phyloP scores from a whole-genome alignment of 2,329 filamentous ascomycete genomes.

The Neurospora sp. region DNA sequence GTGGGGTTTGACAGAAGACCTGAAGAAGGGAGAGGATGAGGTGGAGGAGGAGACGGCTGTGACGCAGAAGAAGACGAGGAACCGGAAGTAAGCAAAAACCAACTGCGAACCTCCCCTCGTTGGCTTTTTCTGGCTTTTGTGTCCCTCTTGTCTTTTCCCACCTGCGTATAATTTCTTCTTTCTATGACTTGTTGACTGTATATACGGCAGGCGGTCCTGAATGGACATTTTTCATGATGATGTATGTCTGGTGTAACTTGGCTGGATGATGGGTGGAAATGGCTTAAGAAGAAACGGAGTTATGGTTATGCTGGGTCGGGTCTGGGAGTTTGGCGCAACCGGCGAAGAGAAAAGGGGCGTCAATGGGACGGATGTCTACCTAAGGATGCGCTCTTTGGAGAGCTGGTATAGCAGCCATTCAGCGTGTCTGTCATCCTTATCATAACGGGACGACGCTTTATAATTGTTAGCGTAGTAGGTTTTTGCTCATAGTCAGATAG shows the following conservation, averaged over 20 bases:
- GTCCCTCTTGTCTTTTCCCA: background rate
- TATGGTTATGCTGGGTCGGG: background rate
- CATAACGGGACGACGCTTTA: background rate
- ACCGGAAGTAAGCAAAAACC: slow-evolving; percentile 32
- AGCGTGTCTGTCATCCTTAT: background rate
- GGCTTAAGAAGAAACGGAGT: background rate
- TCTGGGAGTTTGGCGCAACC: background rate
- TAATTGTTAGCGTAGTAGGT: background rate
- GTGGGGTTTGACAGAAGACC: slow-evolving; percentile 63
- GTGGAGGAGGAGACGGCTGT: slow-evolving; percentile 65
- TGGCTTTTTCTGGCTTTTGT: background rate
- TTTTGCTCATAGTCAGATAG: background rate
- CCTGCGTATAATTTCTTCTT: background rate
- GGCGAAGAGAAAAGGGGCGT: background rate
- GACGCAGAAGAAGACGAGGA: slow-evolving; percentile 51
- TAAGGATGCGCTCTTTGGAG: background rate
- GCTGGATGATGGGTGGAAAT: background rate
- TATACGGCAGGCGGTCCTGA: background rate
- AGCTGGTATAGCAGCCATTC: background rate
- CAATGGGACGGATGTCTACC: too few species aligned
- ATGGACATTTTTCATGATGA: background rate
- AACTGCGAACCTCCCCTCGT: background rate
- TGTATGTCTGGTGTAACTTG: background rate
- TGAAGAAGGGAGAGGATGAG: slow-evolving; percentile 74
- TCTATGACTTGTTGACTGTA: background rate